Base-by-base conservation (phyloP, 2,329 filamentous ascomycete species). In the Colletotrichum magnum region DNA sequence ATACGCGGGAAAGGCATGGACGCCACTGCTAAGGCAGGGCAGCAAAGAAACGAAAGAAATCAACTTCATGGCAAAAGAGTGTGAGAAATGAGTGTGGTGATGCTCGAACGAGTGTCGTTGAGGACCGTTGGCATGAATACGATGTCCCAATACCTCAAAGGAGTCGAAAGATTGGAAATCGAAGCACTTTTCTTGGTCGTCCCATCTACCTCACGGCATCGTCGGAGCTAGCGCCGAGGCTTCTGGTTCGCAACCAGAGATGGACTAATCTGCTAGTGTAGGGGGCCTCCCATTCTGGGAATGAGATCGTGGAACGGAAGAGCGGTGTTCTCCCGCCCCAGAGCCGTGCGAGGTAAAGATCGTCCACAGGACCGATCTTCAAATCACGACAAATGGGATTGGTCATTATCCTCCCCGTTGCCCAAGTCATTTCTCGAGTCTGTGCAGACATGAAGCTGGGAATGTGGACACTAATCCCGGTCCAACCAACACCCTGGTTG, bases 1-100 rank as follows among this genome's bases (percentile, higher is more conserved):
- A 39, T 70, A 61, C 9, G 69, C 69, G 1, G 72, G 71, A 39
- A 73, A 72, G 10, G 58, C 60, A 15, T 62, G 48, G 15, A 64
- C 56, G 36, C 66, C 41, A 39, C 64, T 64, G 26, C 58, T 10
- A 18, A 69, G 45, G 39, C 66, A 64, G 39, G 64, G 58, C 32
- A 64, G 51, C 13, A 73, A 12, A 13, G 66, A 67, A 53, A 73
- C 18, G 15, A 68, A 16, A 28, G 51, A 45, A 57, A 45, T 43
- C 21, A 26, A 56, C 66, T 60, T 69, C 66, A 69, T 69, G 36
- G 15, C 43, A 63, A 63, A 63, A 10, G 64, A 70, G 58, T 41
- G 52, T 68, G 9, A 43, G 57, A 56, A 60, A 16, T 32, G 43
- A 58, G 60, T 21, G 16, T 32, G 41, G 13, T 41, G n/a, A 43